Conservation (phyloP, 1,139 yeast genomes). For the Trichomonascaceae sp. region DNA sequence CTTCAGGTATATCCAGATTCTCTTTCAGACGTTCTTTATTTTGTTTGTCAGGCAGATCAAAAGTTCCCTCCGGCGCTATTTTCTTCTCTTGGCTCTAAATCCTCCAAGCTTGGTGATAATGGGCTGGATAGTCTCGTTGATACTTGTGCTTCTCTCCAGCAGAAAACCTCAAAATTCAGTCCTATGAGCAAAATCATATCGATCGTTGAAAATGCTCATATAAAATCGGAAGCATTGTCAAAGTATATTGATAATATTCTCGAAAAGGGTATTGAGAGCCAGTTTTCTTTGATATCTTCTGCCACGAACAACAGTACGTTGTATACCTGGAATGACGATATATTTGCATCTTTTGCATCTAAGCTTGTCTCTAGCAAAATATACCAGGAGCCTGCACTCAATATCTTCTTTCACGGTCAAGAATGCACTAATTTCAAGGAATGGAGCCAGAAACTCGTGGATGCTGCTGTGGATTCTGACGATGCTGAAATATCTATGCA, state of each 20-base stretch:
- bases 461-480: background rate
- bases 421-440: background rate
- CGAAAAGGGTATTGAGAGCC: background rate
- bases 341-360: background rate
- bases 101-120: background rate
- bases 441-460: background rate
- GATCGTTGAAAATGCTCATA: background rate
- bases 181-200: slow-evolving; percentile 1
- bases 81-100: background rate
- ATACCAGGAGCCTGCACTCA: background rate
- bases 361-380: background rate
- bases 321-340: background rate
- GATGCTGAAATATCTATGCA: background rate
- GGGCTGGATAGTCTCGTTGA: background rate
- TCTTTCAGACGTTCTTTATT: background rate
- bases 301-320: background rate
- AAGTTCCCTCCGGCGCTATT: background rate
- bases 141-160: background rate
- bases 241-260: background rate
- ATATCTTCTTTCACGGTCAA: background rate
- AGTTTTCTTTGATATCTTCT: background rate
- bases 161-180: background rate
- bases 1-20: background rate
- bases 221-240: slow-evolving; percentile 1
- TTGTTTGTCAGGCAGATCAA: slow-evolving; percentile 4